A percentile compares a stretch with the other conserved stretches of the same genome.
phyloP scores from a whole-genome alignment of 164 flowering plant species.

The Piper longum region DNA sequence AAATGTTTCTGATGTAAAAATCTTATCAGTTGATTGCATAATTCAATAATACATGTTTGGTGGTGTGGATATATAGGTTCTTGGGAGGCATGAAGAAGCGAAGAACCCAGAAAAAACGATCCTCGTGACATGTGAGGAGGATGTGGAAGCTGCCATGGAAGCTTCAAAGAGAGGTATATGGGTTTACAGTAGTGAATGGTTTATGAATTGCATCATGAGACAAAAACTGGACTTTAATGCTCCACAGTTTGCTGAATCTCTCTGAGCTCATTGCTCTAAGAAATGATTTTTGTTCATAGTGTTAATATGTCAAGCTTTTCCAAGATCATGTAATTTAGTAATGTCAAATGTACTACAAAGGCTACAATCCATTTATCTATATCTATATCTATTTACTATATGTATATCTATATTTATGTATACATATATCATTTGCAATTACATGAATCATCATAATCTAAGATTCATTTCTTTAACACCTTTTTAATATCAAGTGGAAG shows the following conservation, averaged over 20 bases:
- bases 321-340: background rate
- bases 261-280: conserved; percentile 10
- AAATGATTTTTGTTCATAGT: background rate
- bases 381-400: too few relatives aligned
- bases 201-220: conserved; percentile 71
- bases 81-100: conserved; percentile 20
- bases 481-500: too few relatives aligned
- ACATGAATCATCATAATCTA: too few relatives aligned
- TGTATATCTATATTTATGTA: too few relatives aligned
- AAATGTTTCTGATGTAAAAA: background rate
- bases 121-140: conserved; percentile 62
- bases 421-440: too few relatives aligned
- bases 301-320: background rate
- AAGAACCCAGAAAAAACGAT: conserved; percentile 36
- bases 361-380: too few relatives aligned
- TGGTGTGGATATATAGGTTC: conserved; percentile 23
- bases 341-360: too few relatives aligned
- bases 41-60: background rate
- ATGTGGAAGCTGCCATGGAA: conserved; percentile 56
- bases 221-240: conserved; percentile 73
- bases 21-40: background rate
- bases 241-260: conserved; percentile 70
- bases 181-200: conserved; percentile 75
- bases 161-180: conserved; percentile 53
- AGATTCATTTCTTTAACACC: too few relatives aligned